Evolutionary conservation across 2,329 filamentous ascomycete genomes (phyloP), one percentile per base, ranked within the genome.

Genomic region (Trichophaea hybrida): DNA sequence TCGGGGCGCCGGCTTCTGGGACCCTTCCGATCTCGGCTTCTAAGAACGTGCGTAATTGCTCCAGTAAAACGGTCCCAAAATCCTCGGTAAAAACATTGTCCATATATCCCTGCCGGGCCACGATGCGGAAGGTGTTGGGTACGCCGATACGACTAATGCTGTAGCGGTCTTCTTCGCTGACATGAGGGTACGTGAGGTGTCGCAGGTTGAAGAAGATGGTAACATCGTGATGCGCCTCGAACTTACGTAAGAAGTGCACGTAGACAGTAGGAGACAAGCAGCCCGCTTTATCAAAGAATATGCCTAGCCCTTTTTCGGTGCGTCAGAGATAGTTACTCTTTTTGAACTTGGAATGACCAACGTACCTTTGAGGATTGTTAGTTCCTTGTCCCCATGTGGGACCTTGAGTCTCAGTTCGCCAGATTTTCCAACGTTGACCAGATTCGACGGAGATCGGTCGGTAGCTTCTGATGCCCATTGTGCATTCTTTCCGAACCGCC

Each of bases 281-380:
- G 48, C 85, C 85, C 0, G 80, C 77, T 71, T 90, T 89, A 72
- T 90, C 86, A 69, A 90, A 88, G 74, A 87, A 89, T 58, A 90
- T 81, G 1, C 83, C 85, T 5, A 80, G 77, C 33, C 76, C 86
- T 46, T 6, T 6, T 46, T 6, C 40, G 10, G 13, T 17, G 40
- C 10, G 13, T 13, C 24, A 6, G 24, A 59, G 74, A 75, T 56
- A 80, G 13, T 24, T 2, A 12, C 49, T 24, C 13, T 2, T 24
- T 53, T 46, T 56, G 24, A 2, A 13, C 17, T 55, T 10, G 34
- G 12, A 24, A 15, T 6, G 33, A 1, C 13, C 6, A 12, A 43
- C 5, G 5, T 46, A 12, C 40, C 40, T 44, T 63, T 61, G 6
- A 63, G 55, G 32, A 5, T 63, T 13, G 51, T 52, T 59, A 59